Percentiles rank a stretch among this genome's conserved stretches.
Evolutionary conservation across 768 basidiomycete genomes (phyloP).

Genomic region (Pleurotus citrinopileatus): DNA sequence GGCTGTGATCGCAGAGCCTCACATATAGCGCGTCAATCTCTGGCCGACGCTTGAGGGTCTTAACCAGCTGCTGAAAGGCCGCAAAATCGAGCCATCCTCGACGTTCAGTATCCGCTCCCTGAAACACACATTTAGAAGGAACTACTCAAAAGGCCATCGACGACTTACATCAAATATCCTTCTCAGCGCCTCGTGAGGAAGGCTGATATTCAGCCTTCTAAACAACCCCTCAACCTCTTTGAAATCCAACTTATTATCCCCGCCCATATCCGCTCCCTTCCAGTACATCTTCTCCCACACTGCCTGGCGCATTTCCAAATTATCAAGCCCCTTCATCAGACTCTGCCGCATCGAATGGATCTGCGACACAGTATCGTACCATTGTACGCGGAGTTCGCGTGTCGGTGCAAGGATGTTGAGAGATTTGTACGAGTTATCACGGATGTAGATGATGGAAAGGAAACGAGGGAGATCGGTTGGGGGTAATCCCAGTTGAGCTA

Average conservation of each 20-base stretch:
- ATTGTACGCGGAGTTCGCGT: conserved; percentile 44
- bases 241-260: conserved; percentile 62
- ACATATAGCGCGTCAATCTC: conserved; percentile 71
- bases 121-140: neutral
- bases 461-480: conserved; percentile 72
- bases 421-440: conserved; percentile 78
- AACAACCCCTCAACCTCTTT: conserved; percentile 73
- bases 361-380: conserved; percentile 46
- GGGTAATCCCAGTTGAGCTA: conserved; percentile 70
- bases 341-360: neutral
- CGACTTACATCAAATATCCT: conserved; percentile 56
- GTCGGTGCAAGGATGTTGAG: conserved; percentile 81
- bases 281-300: conserved; percentile 10
- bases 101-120: conserved; percentile 61
- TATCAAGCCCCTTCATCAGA: conserved; percentile 5
- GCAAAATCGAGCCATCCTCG: conserved; percentile 68
- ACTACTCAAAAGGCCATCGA: neutral
- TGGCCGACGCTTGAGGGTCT: conserved; percentile 73
- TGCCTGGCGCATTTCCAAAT: conserved; percentile 6
- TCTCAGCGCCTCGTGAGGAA: conserved; percentile 47
- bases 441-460: conserved; percentile 85
- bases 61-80: conserved; percentile 81
- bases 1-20: conserved; percentile 24
- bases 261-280: conserved; percentile 35
- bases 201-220: conserved; percentile 62